Evolutionary conservation across 495 filamentous ascomycete genomes (phyloP), one percentile per base, ranked within the genome.

Genomic region (Penicillium lagena): DNA sequence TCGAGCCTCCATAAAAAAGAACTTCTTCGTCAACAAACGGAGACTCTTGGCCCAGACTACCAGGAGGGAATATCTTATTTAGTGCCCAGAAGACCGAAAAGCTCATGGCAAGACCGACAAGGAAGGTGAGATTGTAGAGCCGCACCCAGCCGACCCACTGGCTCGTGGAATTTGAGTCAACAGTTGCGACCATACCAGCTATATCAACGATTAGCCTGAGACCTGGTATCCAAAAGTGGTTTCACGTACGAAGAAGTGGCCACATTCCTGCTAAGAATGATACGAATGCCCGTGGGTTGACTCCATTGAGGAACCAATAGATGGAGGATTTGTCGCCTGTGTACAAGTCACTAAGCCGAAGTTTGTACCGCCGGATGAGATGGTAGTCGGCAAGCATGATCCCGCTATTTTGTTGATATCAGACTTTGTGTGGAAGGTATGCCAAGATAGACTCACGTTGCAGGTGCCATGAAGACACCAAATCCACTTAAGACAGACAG

Each of bases 391-490:
- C 38, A 29, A 40, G 38, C 38, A 40, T 40, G 9, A 40, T 40
- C 11, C 38, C 38, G 9, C 38, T 40, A 11, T 11, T 9, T 17
- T 17, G 10, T 29, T 1, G 38, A 22, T 5, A 12, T 40, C 10
- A 40, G 38, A 17, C 15, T 17, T 17, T 17, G 1, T 17, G 15
- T 17, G 15, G 15, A 4, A 4, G 15, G 4, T 17, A 17, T 17
- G 15, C 15, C 15, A 1, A 17, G 15, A 17, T 17, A 17, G 15
- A 17, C 41, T 33, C 17, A 4, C 57, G 56, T 48, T 71, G 70
- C 70, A 7, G 70, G 70, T 12, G 67, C 66, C 7, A 73, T 58
- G 58, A 71, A 73, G 46, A 71, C 68, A 12, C 63, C 66, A 7
- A 70, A 57, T 32, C 60, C 60, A 10, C 55, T 49, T 63, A 73